A percentile compares a stretch with the other conserved stretches of the same genome.
Conservation (phyloP, 257 asterid genomes). For the Scutellaria minor region DNA sequence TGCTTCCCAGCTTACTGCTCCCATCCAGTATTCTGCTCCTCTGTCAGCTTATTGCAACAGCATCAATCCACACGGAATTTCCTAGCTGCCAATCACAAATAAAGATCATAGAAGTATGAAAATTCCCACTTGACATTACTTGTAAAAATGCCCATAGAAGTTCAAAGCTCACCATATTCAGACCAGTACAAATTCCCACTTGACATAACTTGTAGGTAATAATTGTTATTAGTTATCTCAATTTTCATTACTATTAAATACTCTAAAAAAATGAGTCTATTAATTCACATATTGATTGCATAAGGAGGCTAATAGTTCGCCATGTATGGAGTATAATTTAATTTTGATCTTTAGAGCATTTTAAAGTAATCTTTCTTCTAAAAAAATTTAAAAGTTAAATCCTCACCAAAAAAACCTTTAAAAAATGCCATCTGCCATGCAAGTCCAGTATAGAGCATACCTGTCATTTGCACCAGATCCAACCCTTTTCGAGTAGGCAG, state of each 20-base stretch:
- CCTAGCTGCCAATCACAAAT: too few species aligned
- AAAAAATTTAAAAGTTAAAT: background rate
- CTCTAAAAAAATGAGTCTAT: background rate
- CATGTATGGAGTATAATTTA: background rate
- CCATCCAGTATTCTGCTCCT: too few species aligned
- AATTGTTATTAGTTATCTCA: background rate
- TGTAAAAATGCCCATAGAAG: too few species aligned
- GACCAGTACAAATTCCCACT: background rate
- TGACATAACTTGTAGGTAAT: background rate
- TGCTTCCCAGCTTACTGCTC: too few species aligned
- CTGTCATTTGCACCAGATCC: constrained; percentile 56
- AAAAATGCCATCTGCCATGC: constrained; percentile 47
- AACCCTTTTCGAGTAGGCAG: constrained; percentile 32
- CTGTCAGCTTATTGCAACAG: too few species aligned
- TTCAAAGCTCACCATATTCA: too few species aligned
- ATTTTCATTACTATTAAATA: background rate
- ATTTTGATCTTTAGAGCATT: background rate
- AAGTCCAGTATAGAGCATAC: constrained; percentile 36
- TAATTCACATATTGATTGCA: constrained; percentile 15
- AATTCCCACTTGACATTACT: background rate
- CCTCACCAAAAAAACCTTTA: constrained; percentile 36
- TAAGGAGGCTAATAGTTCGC: constrained; percentile 11
- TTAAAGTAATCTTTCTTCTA: constrained; percentile 16
- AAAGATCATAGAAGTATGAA: too few species aligned
- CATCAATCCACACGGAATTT: too few species aligned